Evolutionary conservation across 2,329 filamentous ascomycete species (phyloP).

Genomic region (Colletotrichum sp.): DNA sequence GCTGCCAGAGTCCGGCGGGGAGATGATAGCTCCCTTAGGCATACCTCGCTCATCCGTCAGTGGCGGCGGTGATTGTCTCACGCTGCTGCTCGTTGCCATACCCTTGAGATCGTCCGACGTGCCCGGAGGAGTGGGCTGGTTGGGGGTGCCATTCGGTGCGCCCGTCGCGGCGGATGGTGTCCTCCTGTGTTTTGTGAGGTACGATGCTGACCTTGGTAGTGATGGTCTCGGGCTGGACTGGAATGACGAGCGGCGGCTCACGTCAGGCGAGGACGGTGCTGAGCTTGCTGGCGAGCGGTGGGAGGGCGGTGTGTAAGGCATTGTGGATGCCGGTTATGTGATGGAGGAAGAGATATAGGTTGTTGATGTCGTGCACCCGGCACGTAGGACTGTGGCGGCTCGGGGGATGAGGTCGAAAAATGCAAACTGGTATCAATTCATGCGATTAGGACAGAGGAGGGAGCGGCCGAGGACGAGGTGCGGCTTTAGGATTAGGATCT

Average conservation of each 20-base stretch:
- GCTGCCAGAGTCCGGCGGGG: conserved; percentile 90
- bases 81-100: conserved; percentile 59
- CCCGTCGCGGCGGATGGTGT: conserved; percentile 51
- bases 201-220: conserved; percentile 69
- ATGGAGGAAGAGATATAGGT: background rate
- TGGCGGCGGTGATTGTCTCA: conserved; percentile 86
- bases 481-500: conserved; percentile 12
- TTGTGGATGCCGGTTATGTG: conserved; percentile 40
- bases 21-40: conserved; percentile 84
- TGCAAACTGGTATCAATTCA: conserved; percentile 23
- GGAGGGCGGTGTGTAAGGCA: conserved; percentile 89
- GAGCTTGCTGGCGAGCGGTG: conserved; percentile 67
- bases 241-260: conserved; percentile 64
- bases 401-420: background rate
- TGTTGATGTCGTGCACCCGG: conserved; percentile 11
- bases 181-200: conserved; percentile 67
- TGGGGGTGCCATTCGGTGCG: conserved; percentile 32
- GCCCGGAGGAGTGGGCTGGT: conserved; percentile 51
- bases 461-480: background rate
- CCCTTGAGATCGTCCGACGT: conserved; percentile 56
- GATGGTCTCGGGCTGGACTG: conserved; percentile 54
- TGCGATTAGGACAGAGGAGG: conserved; percentile 1
- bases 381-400: background rate
- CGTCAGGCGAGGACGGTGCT: conserved; percentile 58
- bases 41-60: conserved; percentile 74